Evolutionary conservation across 805 yeast genomes (phyloP), one percentile per base, ranked within the genome.

Genomic region (Schizosaccharomyces octosporus): DNA sequence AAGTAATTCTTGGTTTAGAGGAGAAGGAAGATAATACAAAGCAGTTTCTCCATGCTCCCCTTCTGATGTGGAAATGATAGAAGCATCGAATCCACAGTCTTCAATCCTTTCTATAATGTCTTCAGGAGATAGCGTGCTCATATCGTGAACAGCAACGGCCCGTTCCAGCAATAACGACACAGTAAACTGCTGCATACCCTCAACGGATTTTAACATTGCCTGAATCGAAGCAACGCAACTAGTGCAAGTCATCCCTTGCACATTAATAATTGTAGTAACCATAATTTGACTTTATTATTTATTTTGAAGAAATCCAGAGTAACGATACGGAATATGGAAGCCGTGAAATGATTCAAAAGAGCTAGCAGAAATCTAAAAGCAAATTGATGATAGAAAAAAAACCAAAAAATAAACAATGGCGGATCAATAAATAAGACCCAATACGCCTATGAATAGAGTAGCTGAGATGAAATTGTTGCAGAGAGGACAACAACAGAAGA

Each of bases 201-300:
- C 71, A 7, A 79, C 62, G 0, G 67, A 67, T 62, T 75, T 72
- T 32, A 87, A 67, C 0, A 82, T 82, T 31, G 72, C 71, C 0
- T 82, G 79, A 24, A 90, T 79, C 0, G 93, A 74, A 1, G 83
- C 76, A 0, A 85, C 78, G 69, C 97, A 90, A 1, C 95, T 79
- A 1, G 93, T 83, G 68, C 97, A 90, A 1, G 97, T 89, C 97
- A 89, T 90, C 1, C 97, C 97, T 17, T 73, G 70, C 1, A 84
- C 73, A 3, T 69, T 7, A 3, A 51, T 17, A 17, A 29, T 29
- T 17, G 57, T 51, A 7, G 57, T 51, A 51, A 21, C 27, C 27
- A 45, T 24, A 1, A 19, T 36, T 4, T 1, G 1, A 36, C 17
- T 4, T 36, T 1, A 11, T 13, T 9, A 11, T 3, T 36, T 7